Percentiles rank a stretch among this genome's conserved stretches.
Conservation (phyloP, 805 yeast species). For the Lachancea meyersii region DNA sequence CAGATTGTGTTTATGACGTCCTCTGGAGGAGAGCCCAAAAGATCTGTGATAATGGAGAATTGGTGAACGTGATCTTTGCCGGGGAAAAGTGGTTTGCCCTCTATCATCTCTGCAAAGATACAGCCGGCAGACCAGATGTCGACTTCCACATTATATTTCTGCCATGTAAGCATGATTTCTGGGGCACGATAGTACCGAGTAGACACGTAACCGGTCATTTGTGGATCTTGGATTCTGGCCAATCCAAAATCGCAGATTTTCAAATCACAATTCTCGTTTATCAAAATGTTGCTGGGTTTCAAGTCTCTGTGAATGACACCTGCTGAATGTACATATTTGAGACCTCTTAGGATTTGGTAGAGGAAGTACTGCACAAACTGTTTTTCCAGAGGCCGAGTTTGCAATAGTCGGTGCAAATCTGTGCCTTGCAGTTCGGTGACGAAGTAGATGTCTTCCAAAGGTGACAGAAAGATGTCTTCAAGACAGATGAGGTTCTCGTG, state of each 20-base stretch:
- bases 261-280: conserved; percentile 85
- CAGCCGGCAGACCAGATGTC: conserved; percentile 99
- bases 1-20: conserved; percentile 96
- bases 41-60: conserved; percentile 92
- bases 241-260: conserved; percentile 92
- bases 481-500: conserved; percentile 92
- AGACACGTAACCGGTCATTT: conserved; percentile 97
- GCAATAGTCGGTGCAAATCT: conserved; percentile 83
- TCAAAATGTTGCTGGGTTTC: conserved; percentile 77
- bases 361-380: conserved; percentile 96
- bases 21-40: conserved; percentile 91
- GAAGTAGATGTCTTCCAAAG: conserved; percentile 90
- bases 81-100: conserved; percentile 94
- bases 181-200: conserved; percentile 97
- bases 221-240: conserved; percentile 96
- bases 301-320: conserved; percentile 88
- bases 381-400: conserved; percentile 89
- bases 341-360: conserved; percentile 86
- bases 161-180: conserved; percentile 98
- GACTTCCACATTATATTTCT: conserved; percentile 91
- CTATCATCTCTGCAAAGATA: conserved; percentile 95
- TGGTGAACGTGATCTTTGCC: conserved; percentile 99
- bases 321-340: conserved; percentile 85
- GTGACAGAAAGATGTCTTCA: conserved; percentile 90
- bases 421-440: conserved; percentile 97